These are phyloP conservation scores for Annona squamosa DNA, from an alignment of 164 flowering plant genomes.

Conservation along the genomic window DNA sequence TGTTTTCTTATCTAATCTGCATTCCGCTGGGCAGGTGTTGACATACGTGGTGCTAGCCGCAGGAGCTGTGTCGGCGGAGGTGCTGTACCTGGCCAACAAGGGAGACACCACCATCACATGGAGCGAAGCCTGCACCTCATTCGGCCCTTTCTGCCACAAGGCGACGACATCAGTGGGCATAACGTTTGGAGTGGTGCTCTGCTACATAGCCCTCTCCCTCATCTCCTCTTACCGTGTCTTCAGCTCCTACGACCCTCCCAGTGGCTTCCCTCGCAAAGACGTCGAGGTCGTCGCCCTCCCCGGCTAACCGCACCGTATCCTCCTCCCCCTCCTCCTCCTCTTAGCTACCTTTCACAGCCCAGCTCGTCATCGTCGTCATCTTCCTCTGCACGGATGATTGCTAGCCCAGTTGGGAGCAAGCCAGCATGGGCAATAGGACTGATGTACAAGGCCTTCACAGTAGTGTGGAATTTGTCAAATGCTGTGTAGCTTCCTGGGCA, in stretches of 20 bases:
- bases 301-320: background rate
- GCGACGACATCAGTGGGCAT: conserved; percentile 52
- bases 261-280: conserved; percentile 17
- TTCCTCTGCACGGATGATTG: too few relatives aligned
- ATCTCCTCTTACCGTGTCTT: conserved; percentile 81
- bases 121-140: conserved; percentile 54
- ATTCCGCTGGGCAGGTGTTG: conserved; percentile 29
- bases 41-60: conserved; percentile 74
- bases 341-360: background rate
- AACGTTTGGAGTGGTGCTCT: conserved; percentile 45
- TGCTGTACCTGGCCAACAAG: conserved; percentile 55
- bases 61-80: conserved; percentile 62
- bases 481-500: too few relatives aligned
- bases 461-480: too few relatives aligned
- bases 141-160: conserved; percentile 50
- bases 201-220: conserved; percentile 58
- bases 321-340: background rate
- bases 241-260: conserved; percentile 63
- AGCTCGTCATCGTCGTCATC: too few relatives aligned
- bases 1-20: background rate
- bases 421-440: too few relatives aligned
- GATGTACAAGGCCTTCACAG: too few relatives aligned
- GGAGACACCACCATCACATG: conserved; percentile 64
- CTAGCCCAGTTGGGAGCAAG: too few relatives aligned
- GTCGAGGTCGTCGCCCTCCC: conserved; percentile 28